Evolutionary conservation across 345 rosid genomes (phyloP).

Genomic region (Theobroma cacao): DNA sequence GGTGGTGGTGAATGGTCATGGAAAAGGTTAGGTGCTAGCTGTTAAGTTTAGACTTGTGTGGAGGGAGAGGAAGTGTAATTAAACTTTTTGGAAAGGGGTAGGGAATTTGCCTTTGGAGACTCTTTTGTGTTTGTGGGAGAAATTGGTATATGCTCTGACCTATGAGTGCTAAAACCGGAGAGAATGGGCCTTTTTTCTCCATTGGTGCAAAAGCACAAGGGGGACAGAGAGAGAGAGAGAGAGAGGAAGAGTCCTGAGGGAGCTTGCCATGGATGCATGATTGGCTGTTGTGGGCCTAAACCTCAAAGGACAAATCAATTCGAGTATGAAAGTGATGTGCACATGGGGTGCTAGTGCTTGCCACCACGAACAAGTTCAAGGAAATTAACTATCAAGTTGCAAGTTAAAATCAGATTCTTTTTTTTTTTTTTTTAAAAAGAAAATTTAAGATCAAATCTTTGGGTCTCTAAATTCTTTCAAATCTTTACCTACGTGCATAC

Average conservation of each 20-base stretch:
- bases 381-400: not conserved
- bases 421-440: no score
- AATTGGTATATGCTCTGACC: no score
- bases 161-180: slow-evolving; percentile 5
- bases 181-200: not conserved
- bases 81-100: not conserved
- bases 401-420: no score
- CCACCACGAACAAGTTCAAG: slow-evolving; percentile 26
- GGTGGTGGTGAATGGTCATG: slow-evolving; percentile 3
- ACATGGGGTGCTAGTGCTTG: slow-evolving; percentile 34
- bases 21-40: slow-evolving; percentile 30
- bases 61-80: not conserved
- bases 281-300: slow-evolving; percentile 33
- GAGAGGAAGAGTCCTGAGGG: not conserved
- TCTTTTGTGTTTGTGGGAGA: slow-evolving; percentile 2
- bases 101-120: slow-evolving; percentile 2
- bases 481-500: no score
- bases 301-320: slow-evolving; percentile 16
- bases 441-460: no score
- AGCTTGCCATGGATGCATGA: not conserved
- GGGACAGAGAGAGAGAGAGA: not conserved
- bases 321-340: slow-evolving; percentile 39
- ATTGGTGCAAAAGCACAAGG: not conserved
- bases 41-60: slow-evolving; percentile 22
- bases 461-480: no score